Conservation (phyloP, 257 asterid species). For the Solanum chilense region DNA sequence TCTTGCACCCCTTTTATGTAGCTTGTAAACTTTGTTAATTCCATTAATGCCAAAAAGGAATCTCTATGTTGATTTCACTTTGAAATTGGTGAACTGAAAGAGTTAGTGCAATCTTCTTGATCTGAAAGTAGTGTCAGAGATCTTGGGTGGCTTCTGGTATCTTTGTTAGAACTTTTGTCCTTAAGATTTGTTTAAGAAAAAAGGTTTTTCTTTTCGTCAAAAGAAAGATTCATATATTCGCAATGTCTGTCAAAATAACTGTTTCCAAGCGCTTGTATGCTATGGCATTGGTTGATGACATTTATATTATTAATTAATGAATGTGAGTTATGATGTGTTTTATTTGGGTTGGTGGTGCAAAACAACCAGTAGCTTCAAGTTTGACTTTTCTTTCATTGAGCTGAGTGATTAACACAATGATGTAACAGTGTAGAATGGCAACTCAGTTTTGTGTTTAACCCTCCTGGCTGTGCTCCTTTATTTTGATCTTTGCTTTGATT, state of each 20-base stretch:
- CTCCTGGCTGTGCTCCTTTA: neutral
- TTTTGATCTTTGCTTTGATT: constrained; percentile 5
- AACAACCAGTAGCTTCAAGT: neutral
- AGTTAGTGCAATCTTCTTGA: neutral
- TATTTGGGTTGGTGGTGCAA: neutral
- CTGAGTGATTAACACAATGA: neutral
- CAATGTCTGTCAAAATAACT: neutral
- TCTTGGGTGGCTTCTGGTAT: neutral
- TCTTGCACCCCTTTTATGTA: neutral
- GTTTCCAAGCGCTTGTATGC: neutral
- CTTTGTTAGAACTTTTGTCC: neutral
- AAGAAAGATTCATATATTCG: neutral
- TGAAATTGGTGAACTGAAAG: neutral
- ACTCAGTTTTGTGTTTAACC: neutral
- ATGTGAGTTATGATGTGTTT: neutral
- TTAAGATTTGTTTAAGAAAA: neutral
- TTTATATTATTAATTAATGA: neutral
- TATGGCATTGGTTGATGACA: neutral
- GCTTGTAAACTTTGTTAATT: neutral
- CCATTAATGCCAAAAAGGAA: neutral
- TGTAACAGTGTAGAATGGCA: neutral
- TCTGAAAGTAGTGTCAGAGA: neutral
- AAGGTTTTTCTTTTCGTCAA: neutral
- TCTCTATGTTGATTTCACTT: neutral
- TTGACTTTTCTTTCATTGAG: neutral